Evolutionary conservation across 2,329 filamentous ascomycete species (phyloP).

Genomic region (Aspergillus flavus): DNA sequence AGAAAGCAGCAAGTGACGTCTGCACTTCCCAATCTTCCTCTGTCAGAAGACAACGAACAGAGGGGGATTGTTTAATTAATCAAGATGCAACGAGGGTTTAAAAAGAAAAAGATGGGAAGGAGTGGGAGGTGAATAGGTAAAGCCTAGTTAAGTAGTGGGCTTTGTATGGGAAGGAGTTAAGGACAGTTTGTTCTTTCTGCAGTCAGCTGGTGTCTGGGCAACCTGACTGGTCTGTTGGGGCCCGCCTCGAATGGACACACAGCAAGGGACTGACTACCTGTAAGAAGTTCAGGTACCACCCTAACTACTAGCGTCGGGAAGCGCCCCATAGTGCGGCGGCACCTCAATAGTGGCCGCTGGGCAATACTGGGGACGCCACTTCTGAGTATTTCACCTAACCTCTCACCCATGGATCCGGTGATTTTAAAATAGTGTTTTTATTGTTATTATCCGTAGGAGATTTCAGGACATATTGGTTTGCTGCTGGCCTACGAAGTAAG

Average conservation of each 20-base stretch:
- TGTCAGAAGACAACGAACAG: not conserved
- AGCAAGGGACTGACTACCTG: conserved; percentile 25
- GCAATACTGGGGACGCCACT: not conserved
- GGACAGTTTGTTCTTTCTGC: conserved; percentile 49
- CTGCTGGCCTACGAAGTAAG: not conserved
- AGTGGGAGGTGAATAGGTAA: conserved; percentile 8
- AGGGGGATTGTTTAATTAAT: not conserved
- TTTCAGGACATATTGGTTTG: not conserved
- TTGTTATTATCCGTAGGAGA: not conserved
- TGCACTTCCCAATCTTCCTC: not conserved
- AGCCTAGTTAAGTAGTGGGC: conserved; percentile 18
- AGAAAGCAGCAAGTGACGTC: not conserved
- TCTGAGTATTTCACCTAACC: too few species aligned
- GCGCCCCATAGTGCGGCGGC: not conserved
- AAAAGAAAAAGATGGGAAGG: conserved; percentile 12
- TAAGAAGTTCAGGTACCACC: not conserved
- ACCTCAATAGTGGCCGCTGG: not conserved
- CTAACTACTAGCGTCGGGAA: not conserved
- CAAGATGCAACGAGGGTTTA: not conserved
- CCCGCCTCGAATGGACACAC: conserved; percentile 15
- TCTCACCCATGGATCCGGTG: not conserved
- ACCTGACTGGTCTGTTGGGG: conserved; percentile 31
- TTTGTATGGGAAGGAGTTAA: conserved; percentile 28
- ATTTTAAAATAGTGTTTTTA: not conserved
- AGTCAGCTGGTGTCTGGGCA: conserved; percentile 26